A percentile compares a stretch with the other conserved stretches of the same genome.
Conservation (phyloP, 2,329 filamentous ascomycete species). For the Tolypocladium pustulatum region DNA sequence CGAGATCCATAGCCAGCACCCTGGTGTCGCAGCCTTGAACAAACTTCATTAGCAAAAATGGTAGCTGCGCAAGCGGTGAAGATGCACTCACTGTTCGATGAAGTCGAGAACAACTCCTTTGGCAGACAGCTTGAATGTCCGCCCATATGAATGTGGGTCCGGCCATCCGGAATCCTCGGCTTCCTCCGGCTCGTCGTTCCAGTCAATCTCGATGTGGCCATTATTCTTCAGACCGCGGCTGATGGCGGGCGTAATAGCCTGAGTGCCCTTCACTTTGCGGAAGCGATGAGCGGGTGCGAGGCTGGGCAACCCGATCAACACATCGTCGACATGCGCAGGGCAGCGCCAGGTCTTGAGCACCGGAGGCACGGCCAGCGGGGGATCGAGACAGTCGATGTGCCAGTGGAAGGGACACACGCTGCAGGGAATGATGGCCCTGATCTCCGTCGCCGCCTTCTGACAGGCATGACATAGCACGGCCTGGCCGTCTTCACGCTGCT, state of each 20-base stretch:
- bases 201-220: constrained; percentile 60
- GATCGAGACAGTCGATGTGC: constrained; percentile 88
- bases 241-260: constrained; percentile 40
- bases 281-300: constrained; percentile 51
- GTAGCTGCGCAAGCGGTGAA: no score
- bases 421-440: constrained; percentile 72
- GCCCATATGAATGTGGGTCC: constrained; percentile 51
- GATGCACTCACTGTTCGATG: constrained; percentile 45
- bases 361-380: constrained; percentile 71
- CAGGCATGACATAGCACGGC: constrained; percentile 71
- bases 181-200: constrained; percentile 45
- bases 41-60: constrained; percentile 1
- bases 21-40: constrained; percentile 22
- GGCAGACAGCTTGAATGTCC: constrained; percentile 52
- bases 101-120: constrained; percentile 62
- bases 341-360: constrained; percentile 75
- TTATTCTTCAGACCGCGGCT: constrained; percentile 60
- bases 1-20: constrained; percentile 26
- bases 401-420: constrained; percentile 73
- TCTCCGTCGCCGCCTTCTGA: constrained; percentile 48
- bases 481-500: constrained; percentile 64
- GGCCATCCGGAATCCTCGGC: constrained; percentile 46
- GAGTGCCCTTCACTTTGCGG: constrained; percentile 47
- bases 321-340: constrained; percentile 73
- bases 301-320: constrained; percentile 50